A percentile compares a stretch with the other conserved stretches of the same genome.
phyloP scores from a whole-genome alignment of 306 rosid species.

The Castanopsis chinensis region DNA sequence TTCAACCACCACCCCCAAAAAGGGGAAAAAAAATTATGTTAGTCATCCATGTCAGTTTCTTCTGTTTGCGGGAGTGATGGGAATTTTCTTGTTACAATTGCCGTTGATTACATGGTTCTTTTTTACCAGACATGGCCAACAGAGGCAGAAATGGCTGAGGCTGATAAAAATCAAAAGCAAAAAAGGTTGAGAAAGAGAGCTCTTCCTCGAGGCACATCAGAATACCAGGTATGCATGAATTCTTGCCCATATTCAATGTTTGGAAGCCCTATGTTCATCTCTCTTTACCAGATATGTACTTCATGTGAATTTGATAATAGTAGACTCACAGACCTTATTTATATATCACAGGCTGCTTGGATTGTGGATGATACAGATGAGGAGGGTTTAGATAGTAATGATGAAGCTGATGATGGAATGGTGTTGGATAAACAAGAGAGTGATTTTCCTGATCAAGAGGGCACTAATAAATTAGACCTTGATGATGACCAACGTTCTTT shows the following conservation, averaged over 20 bases:
- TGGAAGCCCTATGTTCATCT: neutral
- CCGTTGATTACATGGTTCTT: conserved; percentile 9
- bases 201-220: conserved; percentile 89
- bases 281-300: conserved; percentile 7
- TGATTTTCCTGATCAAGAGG: conserved; percentile 46
- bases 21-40: neutral
- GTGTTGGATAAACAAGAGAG: conserved; percentile 51
- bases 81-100: neutral
- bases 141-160: conserved; percentile 70
- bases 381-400: conserved; percentile 47
- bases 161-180: conserved; percentile 55
- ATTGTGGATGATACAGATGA: conserved; percentile 65
- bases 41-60: neutral
- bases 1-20: too few species aligned
- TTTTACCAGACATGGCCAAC: conserved; percentile 91
- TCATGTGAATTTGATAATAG: conserved; percentile 3
- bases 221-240: conserved; percentile 66
- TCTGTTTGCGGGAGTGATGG: neutral
- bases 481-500: conserved; percentile 70
- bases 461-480: conserved; percentile 34
- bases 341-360: conserved; percentile 79
- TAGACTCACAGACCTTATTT: conserved; percentile 9
- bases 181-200: conserved; percentile 51
- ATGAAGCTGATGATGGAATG: conserved; percentile 68
- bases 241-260: conserved; percentile 10